Evolutionary conservation across 306 rosid species (phyloP).

Genomic region (Cicer yamashitae): DNA sequence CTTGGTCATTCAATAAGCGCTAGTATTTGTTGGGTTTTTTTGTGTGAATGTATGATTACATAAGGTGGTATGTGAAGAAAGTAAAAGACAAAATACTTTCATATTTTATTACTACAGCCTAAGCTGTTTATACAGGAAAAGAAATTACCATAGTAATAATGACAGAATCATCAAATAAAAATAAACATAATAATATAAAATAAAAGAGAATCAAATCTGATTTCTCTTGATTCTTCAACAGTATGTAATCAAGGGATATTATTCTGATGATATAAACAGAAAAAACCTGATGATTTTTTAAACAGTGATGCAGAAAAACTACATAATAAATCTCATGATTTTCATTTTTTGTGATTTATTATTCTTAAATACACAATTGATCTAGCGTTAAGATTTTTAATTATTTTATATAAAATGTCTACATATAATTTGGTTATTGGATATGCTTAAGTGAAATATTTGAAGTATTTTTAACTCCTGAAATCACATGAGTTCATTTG

Average conservation of each 20-base stretch:
- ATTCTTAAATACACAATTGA: too few species aligned
- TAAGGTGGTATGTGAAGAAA: conserved; percentile 11
- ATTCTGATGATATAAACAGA: not conserved
- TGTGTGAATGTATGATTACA: conserved; percentile 16
- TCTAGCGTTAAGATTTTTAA: not conserved
- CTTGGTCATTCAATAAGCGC: conserved; percentile 4
- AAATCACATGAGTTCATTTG: conserved; percentile 11
- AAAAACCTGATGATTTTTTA: too few species aligned
- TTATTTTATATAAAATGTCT: not conserved
- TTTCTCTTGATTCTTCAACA: too few species aligned
- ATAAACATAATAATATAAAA: too few species aligned
- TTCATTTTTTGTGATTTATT: too few species aligned
- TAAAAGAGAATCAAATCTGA: too few species aligned
- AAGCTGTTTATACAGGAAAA: too few species aligned
- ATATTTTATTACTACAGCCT: too few species aligned
- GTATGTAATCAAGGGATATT: not conserved
- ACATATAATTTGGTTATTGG: not conserved
- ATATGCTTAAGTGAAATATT: not conserved
- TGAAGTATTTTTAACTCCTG: conserved; percentile 5
- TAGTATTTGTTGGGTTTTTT: conserved; percentile 1
- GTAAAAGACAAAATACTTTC: too few species aligned
- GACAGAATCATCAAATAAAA: too few species aligned
- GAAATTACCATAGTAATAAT: too few species aligned
- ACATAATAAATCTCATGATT: too few species aligned
- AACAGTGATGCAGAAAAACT: conserved; percentile 12